Conservation (phyloP, 2,329 filamentous ascomycete species). For the Calonectria leucothoes region DNA sequence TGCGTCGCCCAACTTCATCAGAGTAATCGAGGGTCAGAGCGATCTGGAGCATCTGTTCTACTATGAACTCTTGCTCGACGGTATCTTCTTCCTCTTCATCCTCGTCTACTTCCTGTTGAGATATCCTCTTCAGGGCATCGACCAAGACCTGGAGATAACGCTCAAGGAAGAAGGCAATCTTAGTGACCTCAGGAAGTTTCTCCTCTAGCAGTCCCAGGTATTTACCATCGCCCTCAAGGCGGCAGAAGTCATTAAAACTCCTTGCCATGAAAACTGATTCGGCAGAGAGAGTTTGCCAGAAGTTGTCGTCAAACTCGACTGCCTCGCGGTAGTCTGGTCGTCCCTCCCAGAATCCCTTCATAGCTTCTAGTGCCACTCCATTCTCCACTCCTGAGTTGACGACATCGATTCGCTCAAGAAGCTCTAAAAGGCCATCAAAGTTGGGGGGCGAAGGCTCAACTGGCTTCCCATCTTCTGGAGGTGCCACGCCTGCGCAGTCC, state of each 20-base stretch:
- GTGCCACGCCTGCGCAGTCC: conserved; percentile 80
- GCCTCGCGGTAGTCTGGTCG: conserved; percentile 84
- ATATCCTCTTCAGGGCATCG: conserved; percentile 69
- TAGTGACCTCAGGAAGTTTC: conserved; percentile 94
- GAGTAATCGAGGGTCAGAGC: conserved; percentile 93
- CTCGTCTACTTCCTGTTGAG: conserved; percentile 65
- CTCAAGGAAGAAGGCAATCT: conserved; percentile 87
- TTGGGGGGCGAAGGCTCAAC: conserved; percentile 72
- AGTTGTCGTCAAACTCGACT: conserved; percentile 77
- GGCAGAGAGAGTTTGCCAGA: conserved; percentile 84
- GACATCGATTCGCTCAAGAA: conserved; percentile 93
- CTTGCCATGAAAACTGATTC: conserved; percentile 91
- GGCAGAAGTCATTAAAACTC: conserved; percentile 95
- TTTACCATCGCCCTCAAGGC: conserved; percentile 77
- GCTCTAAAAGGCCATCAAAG: conserved; percentile 86
- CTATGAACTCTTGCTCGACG: conserved; percentile 92
- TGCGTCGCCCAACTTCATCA: conserved; percentile 94
- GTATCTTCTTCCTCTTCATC: conserved; percentile 84
- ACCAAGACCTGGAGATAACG: conserved; percentile 79
- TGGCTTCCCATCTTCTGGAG: conserved; percentile 68
- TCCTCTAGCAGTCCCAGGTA: conserved; percentile 85
- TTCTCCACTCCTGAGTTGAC: conserved; percentile 90
- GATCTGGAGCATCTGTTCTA: conserved; percentile 95
- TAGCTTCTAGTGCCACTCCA: conserved; percentile 91
- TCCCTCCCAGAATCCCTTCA: conserved; percentile 96